Evolutionary conservation across 371 early-diverging fungal species (phyloP).

Genomic region (Syncephalastrum monosporum): DNA sequence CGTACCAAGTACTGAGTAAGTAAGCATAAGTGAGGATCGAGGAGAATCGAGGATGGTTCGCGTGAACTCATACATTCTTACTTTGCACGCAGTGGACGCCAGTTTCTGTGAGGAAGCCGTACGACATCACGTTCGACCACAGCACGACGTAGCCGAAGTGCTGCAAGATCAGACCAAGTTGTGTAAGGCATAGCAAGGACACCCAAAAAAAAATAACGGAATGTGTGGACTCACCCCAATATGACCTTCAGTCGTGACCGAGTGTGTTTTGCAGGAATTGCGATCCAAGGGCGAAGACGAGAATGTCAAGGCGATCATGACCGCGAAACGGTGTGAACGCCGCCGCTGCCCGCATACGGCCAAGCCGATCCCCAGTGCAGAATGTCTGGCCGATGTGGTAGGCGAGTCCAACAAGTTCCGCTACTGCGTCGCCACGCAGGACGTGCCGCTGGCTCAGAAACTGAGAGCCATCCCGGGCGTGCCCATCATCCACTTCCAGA

Average conservation of each 20-base stretch:
- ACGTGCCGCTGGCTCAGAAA: conserved; percentile 59
- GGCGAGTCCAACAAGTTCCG: conserved; percentile 71
- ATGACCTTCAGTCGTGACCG: conserved; percentile 67
- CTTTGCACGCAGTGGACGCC: conserved; percentile 61
- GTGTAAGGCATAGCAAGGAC: conserved; percentile 38
- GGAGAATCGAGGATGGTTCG: too few relatives aligned
- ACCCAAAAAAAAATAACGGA: too few relatives aligned
- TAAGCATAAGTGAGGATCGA: not conserved
- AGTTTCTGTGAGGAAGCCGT: conserved; percentile 68
- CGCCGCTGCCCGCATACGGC: conserved; percentile 76
- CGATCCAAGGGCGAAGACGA: conserved; percentile 60
- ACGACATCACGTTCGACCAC: conserved; percentile 57
- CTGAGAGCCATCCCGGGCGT: conserved; percentile 79
- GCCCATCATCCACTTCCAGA: conserved; percentile 83
- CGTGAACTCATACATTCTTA: not conserved
- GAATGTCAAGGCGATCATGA: conserved; percentile 52
- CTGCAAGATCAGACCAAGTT: conserved; percentile 58
- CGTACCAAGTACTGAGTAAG: conserved; percentile 85
- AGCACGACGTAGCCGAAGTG: conserved; percentile 52
- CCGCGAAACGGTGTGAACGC: conserved; percentile 70
- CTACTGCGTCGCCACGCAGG: conserved; percentile 84
- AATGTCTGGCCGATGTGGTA: conserved; percentile 77
- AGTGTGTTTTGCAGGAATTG: conserved; percentile 76
- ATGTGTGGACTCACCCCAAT: too few relatives aligned
- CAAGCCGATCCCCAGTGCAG: conserved; percentile 60